Base-by-base conservation (phyloP, 805 yeast genomes). In the Kregervanrija fluxuum region DNA sequence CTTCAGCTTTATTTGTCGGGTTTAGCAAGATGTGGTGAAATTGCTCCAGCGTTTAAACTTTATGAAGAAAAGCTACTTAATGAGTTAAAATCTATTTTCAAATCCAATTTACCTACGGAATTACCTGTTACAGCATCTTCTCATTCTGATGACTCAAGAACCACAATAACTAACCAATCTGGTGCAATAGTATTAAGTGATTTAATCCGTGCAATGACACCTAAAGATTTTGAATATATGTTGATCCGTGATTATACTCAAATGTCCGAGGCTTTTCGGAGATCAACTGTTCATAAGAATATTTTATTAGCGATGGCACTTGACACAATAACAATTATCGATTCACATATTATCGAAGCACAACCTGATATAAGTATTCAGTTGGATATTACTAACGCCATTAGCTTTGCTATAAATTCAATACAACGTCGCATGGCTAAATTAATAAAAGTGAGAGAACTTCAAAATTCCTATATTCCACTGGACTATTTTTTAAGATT, bases 201-300 rank as follows among this genome's bases (percentile, higher is more conserved):
- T n/a, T 69, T 64, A 43, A 74, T 93, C 41, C 78, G 81, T 50
- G 74, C 76, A 2, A 71, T 88, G 72, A 71, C 88, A 0, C 83
- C 93, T 0, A 62, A 66, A 11, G 96, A 87, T 47, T 89, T 89
- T 57, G 87, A 85, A 54, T 68, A 64, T 1, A 82, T 89, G 86
- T 60, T 87, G 37, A 61, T 71, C 2, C 68, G 66, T 30, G 80
- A 81, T 4, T 86, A 76, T 52, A 65, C 85, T 0, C 73, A 77
- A 15, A 68, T 84, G 3, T 77, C 88, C 0, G 95, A 85, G 55
- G 80, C 87, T 14, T 66, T 89, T 22, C 69, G 91, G 49, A 73
- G 95, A 46, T 66, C 90, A 30, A 78, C 86, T 1, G 67, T 77
- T 8, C 96, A 89, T 47, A 95, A 89, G 57, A 89, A 88, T 60